Evolutionary conservation across 495 filamentous ascomycete genomes (phyloP).

Genomic region (Penicillium bovifimosum): DNA sequence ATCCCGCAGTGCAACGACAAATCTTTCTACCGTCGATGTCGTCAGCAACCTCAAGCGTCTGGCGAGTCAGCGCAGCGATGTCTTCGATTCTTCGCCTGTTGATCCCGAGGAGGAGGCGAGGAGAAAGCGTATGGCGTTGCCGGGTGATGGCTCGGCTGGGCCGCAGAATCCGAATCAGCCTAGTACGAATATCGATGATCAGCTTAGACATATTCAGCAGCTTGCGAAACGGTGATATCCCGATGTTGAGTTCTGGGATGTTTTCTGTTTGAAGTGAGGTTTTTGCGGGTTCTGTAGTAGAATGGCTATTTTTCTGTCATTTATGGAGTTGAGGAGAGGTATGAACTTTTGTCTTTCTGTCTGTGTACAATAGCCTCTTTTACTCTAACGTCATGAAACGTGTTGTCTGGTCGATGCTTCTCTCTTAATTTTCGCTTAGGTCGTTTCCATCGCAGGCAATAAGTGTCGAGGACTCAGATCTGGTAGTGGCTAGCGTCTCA

Average conservation of each 20-base stretch:
- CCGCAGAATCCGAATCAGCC: constrained; percentile 30
- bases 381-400: not conserved
- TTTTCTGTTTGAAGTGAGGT: constrained; percentile 3
- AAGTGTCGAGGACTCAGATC: no score
- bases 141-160: not conserved
- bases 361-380: constrained; percentile 16
- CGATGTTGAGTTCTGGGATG: not conserved
- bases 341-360: constrained; percentile 3
- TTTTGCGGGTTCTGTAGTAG: constrained; percentile 4
- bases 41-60: constrained; percentile 95
- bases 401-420: not conserved
- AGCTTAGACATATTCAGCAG: constrained; percentile 46
- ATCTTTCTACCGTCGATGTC: constrained; percentile 79
- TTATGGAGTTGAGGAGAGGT: constrained; percentile 11
- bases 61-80: constrained; percentile 81
- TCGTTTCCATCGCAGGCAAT: not conserved
- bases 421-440: not conserved
- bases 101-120: constrained; percentile 64
- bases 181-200: constrained; percentile 46
- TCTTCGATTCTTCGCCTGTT: constrained; percentile 62
- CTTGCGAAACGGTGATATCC: constrained; percentile 27
- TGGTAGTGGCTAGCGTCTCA: no score
- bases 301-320: constrained; percentile 1
- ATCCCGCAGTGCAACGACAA: constrained; percentile 77
- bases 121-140: constrained; percentile 65